Evolutionary conservation across 108 stramenopile species (phyloP), one percentile per base, ranked within the genome.

Genomic region (Discostella pseudostelligera): DNA sequence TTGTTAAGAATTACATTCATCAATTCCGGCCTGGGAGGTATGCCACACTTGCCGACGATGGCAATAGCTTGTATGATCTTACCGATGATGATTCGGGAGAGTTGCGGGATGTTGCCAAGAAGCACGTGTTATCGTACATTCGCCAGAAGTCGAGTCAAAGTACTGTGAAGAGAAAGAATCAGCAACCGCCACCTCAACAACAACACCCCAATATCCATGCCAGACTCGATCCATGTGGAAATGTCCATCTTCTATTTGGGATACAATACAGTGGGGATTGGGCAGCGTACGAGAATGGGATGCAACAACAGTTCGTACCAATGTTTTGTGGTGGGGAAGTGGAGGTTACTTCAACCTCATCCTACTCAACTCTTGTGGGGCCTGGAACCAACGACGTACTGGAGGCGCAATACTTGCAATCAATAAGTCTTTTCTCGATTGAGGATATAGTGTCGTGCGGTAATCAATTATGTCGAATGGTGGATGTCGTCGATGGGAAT

Each of bases 1-100:
- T 83, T 2, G 49, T 84, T 26, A 86, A 82, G 79, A 83, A 85
- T 44, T 82, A 84, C 37, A 43, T 90, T 8, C 71, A 81, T 44
- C 49, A 56, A 22, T 62, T 78, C 29, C 51, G 61, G 20, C 26
- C 55, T 49, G 77, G 67, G 2, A 55, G 54, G 25, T 73, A 72
- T 40, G 67, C 50, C 19, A 39, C 68, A 46, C n/a, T 62, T 29
- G 37, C 62, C 59, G 51, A 39, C 19, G 45, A 62, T 21, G 73
- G 61, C 45, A 40, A 53, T 26, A 26, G 43, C 24, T 29, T 56
- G 59, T 69, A 74, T 49, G 77, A 78, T 32, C n/a, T 69, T 7
- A 73, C 72, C 14, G 67, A 69, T 8, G 72, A 78, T 32, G 1
- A 4, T 8, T 54, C 57, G 42, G 77, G 71, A 22, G 50, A 68